Evolutionary conservation across 2,329 filamentous ascomycete genomes (phyloP).

Genomic region (Fusarium brevicatenulatum): DNA sequence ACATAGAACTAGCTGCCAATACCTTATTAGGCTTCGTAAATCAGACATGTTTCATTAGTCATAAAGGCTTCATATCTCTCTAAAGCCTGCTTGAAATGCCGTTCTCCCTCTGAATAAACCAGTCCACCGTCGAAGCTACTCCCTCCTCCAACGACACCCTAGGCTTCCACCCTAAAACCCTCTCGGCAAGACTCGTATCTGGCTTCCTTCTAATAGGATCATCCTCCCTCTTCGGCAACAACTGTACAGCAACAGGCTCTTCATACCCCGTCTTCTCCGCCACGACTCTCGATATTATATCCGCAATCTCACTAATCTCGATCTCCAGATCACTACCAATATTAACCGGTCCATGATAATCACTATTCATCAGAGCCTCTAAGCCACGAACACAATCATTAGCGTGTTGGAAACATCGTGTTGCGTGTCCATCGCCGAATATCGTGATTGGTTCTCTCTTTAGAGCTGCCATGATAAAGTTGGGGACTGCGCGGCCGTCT

Average conservation of each 20-base stretch:
- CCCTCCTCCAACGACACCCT: slow-evolving; percentile 23
- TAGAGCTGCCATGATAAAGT: slow-evolving; percentile 34
- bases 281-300: slow-evolving; percentile 25
- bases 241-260: slow-evolving; percentile 1
- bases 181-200: slow-evolving; percentile 21
- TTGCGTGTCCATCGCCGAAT: slow-evolving; percentile 32
- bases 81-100: slow-evolving; percentile 20
- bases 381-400: slow-evolving; percentile 23
- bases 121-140: slow-evolving; percentile 26
- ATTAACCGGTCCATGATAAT: slow-evolving; percentile 26
- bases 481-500: slow-evolving; percentile 32
- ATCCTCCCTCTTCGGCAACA: slow-evolving; percentile 30
- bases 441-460: slow-evolving; percentile 29
- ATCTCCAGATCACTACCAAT: slow-evolving; percentile 34
- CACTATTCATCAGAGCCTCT: slow-evolving; percentile 32
- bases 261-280: slow-evolving; percentile 17
- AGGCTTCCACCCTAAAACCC: slow-evolving; percentile 24
- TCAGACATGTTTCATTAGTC: not conserved
- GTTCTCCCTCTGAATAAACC: slow-evolving; percentile 28
- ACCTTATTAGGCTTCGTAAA: accelerated
- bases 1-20: accelerated
- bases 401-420: slow-evolving; percentile 26
- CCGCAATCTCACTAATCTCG: slow-evolving; percentile 25
- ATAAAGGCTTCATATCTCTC: accelerated
- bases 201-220: slow-evolving; percentile 30